A percentile compares a stretch with the other conserved stretches of the same genome.
Evolutionary conservation across 1,139 yeast genomes (phyloP).

Genomic region (Pichia sp.): DNA sequence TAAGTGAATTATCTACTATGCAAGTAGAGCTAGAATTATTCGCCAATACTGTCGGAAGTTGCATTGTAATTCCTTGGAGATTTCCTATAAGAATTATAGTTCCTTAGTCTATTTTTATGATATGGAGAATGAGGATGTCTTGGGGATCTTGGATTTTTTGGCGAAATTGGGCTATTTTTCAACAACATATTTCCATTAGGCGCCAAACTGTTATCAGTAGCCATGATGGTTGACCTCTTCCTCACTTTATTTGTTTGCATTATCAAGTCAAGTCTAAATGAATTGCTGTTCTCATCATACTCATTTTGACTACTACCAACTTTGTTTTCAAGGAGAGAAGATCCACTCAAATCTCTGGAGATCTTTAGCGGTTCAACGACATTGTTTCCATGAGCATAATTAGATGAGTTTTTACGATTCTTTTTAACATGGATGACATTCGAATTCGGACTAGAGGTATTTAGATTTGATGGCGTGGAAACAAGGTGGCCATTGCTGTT

Average conservation of each 20-base stretch:
- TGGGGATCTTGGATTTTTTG: constrained; percentile 18
- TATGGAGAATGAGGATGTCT: constrained; percentile 7
- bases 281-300: constrained; percentile 9
- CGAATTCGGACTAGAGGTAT: no score
- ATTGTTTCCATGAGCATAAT: background rate
- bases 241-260: constrained; percentile 11
- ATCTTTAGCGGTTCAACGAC: constrained; percentile 12
- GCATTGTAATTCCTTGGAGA: no score
- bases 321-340: background rate
- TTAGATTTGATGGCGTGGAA: no score
- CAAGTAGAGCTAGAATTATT: no score
- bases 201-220: background rate
- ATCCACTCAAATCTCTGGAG: constrained; percentile 10
- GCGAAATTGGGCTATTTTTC: constrained; percentile 18
- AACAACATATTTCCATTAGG: constrained; percentile 5
- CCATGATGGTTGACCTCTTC: constrained; percentile 13
- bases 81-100: constrained; percentile 2
- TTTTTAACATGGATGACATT: background rate
- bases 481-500: background rate
- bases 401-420: constrained; percentile 6
- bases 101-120: constrained; percentile 8
- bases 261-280: constrained; percentile 15
- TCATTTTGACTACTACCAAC: constrained; percentile 4
- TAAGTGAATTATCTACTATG: no score
- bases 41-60: no score